A percentile compares a stretch with the other conserved stretches of the same genome.
phyloP scores from a whole-genome alignment of 148 eudicot species.

The Rhododendron mucronatum region DNA sequence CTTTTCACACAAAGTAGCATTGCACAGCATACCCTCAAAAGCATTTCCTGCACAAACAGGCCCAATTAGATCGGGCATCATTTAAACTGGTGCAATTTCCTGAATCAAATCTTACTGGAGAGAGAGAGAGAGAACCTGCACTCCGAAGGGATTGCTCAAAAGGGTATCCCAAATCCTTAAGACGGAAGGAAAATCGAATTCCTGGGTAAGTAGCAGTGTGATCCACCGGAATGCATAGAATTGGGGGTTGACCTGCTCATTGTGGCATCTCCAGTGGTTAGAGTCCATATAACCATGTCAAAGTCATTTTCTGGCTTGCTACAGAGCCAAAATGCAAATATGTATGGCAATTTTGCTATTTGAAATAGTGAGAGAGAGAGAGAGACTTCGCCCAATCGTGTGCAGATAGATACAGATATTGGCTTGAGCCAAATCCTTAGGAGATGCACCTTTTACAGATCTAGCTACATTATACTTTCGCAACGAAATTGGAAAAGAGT shows the following conservation, averaged over 20 bases:
- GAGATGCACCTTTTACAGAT: background rate
- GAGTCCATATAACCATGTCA: background rate
- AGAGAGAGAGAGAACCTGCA: constrained; percentile 38
- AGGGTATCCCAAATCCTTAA: constrained; percentile 71
- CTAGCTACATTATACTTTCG: background rate
- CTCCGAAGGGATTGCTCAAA: constrained; percentile 48
- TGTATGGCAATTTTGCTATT: background rate
- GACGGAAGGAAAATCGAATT: constrained; percentile 44
- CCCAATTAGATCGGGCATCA: background rate
- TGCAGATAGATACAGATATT: background rate
- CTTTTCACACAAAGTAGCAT: constrained; percentile 53
- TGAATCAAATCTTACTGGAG: background rate
- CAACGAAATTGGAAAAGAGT: background rate
- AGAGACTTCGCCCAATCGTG: background rate
- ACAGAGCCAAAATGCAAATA: background rate
- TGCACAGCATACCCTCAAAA: constrained; percentile 61
- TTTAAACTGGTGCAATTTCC: background rate
- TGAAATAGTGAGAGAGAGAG: background rate
- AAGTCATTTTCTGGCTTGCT: background rate
- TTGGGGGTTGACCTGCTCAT: constrained; percentile 59
- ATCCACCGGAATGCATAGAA: constrained; percentile 72
- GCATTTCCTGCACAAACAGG: constrained; percentile 46
- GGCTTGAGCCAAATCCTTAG: background rate
- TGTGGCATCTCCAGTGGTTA: background rate
- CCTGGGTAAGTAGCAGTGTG: constrained; percentile 64